Evolutionary conservation across 345 rosid species (phyloP), one percentile per base, ranked within the genome.

Genomic region (Corymbia maculata): DNA sequence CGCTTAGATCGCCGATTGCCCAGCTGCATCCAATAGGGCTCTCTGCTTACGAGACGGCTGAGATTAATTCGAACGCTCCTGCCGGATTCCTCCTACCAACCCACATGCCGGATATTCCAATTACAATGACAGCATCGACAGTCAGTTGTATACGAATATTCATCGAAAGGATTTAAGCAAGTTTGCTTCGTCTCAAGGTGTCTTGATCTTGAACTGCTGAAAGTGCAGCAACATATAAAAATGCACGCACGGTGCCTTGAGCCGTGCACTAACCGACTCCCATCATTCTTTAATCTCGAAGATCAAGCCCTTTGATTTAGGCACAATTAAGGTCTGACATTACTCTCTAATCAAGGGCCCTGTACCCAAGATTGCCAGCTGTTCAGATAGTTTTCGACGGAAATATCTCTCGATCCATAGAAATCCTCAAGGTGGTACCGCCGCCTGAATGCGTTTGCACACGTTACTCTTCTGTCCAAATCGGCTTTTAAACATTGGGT

Each of bases 31-130:
- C 7, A 49, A 21, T 75, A 0, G 28, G 15, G 45, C 42, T 61
- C 26, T 75, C 84, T 6, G 10, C 9, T 75, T 14, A 42, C 4
- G 28, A 75, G 49, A 21, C 8, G 2, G 28, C 49, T 6, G 14
- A 19, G 28, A 36, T 21, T 21, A 19, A 19, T 19, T 44, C 28
- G 8, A 19, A 75, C 8, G 7, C 49, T 75, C 45, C 8, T 75
- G 82, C 49, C 82, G 24, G 75, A 52, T 88, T 90, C 87, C 88
- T 66, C 88, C 89, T 88, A 86, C 85, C 89, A 79, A 30, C 86
- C 91, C 52, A 86, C 89, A 79, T 52, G 86, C 28, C 87, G 89
- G 30, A 86, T 75, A 86, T 89, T 79, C 88, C 89, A 87, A 57
- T 52, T 57, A 44, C 79, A 84, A 85, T 9, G 44, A 85, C 45